Evolutionary conservation across 129 eudicot species (phyloP).

Genomic region (Mikania micrantha): DNA sequence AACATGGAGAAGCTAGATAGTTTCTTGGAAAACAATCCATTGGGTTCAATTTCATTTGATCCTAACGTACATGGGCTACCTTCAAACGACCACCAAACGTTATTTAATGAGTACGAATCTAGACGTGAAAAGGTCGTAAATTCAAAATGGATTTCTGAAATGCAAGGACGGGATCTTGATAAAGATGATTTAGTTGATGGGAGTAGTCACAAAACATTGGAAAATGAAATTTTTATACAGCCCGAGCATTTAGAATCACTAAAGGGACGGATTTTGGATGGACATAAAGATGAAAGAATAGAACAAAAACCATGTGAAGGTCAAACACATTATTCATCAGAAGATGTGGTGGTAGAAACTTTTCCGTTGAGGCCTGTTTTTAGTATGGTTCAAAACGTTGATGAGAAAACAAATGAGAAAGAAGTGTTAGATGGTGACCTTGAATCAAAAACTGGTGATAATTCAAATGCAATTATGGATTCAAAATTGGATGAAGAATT

Average conservation of each 20-base stretch:
- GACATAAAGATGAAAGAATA: constrained; percentile 21
- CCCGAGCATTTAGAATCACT: constrained; percentile 2
- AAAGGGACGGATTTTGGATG: constrained; percentile 17
- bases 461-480: constrained; percentile 12
- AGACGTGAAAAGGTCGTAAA: constrained; percentile 24
- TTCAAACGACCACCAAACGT: constrained; percentile 34
- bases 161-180: constrained; percentile 27
- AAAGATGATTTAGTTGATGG: constrained; percentile 18
- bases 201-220: constrained; percentile 9
- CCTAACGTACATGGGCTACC: constrained; percentile 29
- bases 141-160: constrained; percentile 18
- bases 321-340: constrained; percentile 10
- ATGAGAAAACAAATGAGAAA: constrained; percentile 16
- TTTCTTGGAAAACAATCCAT: constrained; percentile 45
- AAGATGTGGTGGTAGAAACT: constrained; percentile 55
- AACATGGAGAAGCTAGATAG: constrained; percentile 20
- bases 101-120: constrained; percentile 19
- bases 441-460: not conserved
- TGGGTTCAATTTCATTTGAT: constrained; percentile 58
- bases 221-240: constrained; percentile 13
- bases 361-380: constrained; percentile 61
- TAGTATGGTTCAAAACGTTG: constrained; percentile 15
- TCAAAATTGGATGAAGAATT: constrained; percentile 9
- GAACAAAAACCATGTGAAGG: constrained; percentile 21
- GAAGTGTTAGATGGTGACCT: not conserved